Percentiles rank a stretch among this genome's conserved stretches.
These are phyloP conservation scores for Tuber aestivum DNA, from an alignment of 495 filamentous ascomycete genomes.

Conservation along the genomic window DNA sequence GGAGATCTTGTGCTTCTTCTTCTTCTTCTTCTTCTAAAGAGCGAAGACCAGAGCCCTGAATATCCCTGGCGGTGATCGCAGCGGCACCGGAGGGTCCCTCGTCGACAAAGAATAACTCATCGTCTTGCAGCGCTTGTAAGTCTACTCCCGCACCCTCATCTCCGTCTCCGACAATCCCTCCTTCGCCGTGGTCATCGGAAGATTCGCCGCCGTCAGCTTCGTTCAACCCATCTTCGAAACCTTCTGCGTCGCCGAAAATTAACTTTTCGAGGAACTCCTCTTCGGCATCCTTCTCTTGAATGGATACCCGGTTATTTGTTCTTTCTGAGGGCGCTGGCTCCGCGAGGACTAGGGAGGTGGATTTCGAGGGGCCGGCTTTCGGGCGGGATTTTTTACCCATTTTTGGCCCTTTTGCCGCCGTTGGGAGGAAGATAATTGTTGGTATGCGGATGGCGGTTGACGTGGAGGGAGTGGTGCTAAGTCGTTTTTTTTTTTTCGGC, in stretches of 20 bases:
- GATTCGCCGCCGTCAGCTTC: slow-evolving; percentile 33
- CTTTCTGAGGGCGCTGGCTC: background rate
- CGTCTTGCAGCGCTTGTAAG: slow-evolving; percentile 34
- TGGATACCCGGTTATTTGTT: background rate
- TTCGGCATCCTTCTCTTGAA: slow-evolving; percentile 58
- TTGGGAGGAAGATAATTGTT: background rate
- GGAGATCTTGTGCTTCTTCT: slow-evolving; percentile 42
- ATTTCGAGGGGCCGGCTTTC: background rate
- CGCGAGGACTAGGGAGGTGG: background rate
- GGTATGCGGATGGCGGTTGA: background rate
- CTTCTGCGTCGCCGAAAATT: slow-evolving; percentile 77
- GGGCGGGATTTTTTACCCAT: background rate
- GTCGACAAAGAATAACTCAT: slow-evolving; percentile 25
- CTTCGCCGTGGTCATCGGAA: slow-evolving; percentile 33
- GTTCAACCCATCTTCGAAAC: slow-evolving; percentile 64
- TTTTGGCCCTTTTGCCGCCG: background rate
- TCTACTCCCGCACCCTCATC: slow-evolving; percentile 22
- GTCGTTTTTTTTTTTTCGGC: background rate
- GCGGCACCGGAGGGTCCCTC: slow-evolving; percentile 8
- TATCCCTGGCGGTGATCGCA: slow-evolving; percentile 19
- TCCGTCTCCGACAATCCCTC: slow-evolving; percentile 32
- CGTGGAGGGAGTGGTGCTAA: background rate
- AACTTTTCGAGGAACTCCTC: slow-evolving; percentile 79
- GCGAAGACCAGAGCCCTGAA: slow-evolving; percentile 21
- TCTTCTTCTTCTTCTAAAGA: slow-evolving; percentile 32